A percentile compares a stretch with the other conserved stretches of the same genome.
Conservation (phyloP, 2,329 filamentous ascomycete species). For the Colletotrichum spinosum region DNA sequence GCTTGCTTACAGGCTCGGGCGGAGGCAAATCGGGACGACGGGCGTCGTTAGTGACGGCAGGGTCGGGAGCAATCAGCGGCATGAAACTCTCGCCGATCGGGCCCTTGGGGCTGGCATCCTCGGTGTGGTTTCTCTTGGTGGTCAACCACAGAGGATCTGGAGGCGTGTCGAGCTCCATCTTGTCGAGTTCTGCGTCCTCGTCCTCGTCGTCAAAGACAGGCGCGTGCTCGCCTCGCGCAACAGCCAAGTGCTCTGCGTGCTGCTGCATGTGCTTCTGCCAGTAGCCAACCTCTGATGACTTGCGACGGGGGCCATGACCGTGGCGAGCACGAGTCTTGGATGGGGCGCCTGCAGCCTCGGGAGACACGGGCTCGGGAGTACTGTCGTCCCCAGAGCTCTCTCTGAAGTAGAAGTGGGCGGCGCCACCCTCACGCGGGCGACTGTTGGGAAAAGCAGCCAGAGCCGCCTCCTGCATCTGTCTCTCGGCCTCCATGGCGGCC, state of each 20-base stretch:
- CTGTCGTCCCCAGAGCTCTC: conserved; percentile 71
- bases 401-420: conserved; percentile 77
- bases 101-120: conserved; percentile 11
- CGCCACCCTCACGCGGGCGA: conserved; percentile 74
- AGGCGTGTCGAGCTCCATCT: conserved; percentile 53
- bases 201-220: conserved; percentile 41
- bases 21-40: conserved; percentile 23
- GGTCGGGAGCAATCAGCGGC: conserved; percentile 30
- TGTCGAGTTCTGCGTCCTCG: conserved; percentile 50
- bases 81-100: conserved; percentile 38
- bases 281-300: conserved; percentile 76
- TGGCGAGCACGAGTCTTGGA: conserved; percentile 36
- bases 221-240: conserved; percentile 50
- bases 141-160: conserved; percentile 58
- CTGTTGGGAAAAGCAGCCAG: conserved; percentile 82
- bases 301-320: conserved; percentile 57
- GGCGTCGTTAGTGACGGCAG: conserved; percentile 16
- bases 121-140: conserved; percentile 44
- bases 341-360: conserved; percentile 42
- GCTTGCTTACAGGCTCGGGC: conserved; percentile 16
- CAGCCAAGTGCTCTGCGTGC: conserved; percentile 75
- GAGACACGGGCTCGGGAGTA: conserved; percentile 52
- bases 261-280: conserved; percentile 85
- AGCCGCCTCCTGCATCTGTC: conserved; percentile 81
- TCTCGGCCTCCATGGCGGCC: conserved; percentile 82